Evolutionary conservation across 164 flowering plant species (phyloP).

Genomic region (Houttuynia cordata): DNA sequence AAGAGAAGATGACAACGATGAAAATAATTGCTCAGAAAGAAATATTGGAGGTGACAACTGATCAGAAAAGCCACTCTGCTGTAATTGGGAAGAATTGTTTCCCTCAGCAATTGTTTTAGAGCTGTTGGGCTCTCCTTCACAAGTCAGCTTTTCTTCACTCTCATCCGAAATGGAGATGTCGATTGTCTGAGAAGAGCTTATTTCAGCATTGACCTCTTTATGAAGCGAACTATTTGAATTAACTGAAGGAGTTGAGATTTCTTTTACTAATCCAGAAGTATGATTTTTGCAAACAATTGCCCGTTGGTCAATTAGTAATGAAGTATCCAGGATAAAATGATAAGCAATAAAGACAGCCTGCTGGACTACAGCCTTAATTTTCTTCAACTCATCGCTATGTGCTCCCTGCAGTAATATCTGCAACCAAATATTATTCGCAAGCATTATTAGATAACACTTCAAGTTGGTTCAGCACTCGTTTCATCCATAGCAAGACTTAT

Average conservation of each 20-base stretch:
- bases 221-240: conserved; percentile 7
- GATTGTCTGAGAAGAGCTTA: conserved; percentile 7
- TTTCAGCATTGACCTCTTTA: too few relatives aligned
- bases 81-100: background rate
- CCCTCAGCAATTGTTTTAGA: background rate
- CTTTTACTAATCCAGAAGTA: conserved; percentile 14
- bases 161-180: conserved; percentile 41
- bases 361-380: conserved; percentile 57
- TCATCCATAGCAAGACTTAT: background rate
- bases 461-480: background rate
- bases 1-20: conserved; percentile 44
- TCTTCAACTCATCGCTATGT: conserved; percentile 72
- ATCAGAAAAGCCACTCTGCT: conserved; percentile 7
- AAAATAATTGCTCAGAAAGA: conserved; percentile 32
- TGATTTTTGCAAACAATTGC: conserved; percentile 57
- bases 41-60: conserved; percentile 35
- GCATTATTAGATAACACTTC: background rate
- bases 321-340: conserved; percentile 73
- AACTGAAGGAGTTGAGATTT: conserved; percentile 4
- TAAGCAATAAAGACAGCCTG: conserved; percentile 71
- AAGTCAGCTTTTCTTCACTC: conserved; percentile 5
- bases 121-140: background rate
- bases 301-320: conserved; percentile 67
- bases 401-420: conserved; percentile 94
- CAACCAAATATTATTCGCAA: conserved; percentile 1